Conservation (phyloP, 176 grass and related monocot species). For the Saccharum officinarum region DNA sequence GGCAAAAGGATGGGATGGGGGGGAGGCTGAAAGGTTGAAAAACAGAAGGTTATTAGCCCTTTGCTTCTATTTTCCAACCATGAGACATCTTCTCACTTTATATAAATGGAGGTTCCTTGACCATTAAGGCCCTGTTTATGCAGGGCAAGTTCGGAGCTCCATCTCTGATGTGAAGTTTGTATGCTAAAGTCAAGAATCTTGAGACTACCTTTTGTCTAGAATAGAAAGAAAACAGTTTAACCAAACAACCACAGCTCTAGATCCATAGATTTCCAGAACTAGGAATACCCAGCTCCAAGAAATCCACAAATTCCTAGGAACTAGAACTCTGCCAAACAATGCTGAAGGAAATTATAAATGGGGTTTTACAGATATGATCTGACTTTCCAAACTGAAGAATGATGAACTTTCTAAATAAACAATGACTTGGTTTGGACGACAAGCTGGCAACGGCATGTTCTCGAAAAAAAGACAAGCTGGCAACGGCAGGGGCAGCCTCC, state of each 20-base stretch:
- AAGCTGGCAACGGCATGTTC: no score
- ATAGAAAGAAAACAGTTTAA: neutral
- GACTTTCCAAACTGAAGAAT: neutral
- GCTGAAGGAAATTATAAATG: neutral
- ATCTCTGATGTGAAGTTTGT: neutral
- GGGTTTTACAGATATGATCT: neutral
- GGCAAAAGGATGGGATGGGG: no score
- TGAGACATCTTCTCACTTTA: neutral
- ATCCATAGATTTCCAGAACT: neutral
- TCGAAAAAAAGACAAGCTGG: no score
- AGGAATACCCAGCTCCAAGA: neutral
- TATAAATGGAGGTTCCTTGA: neutral
- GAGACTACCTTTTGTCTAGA: neutral
- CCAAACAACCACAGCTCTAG: neutral
- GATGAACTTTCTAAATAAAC: neutral
- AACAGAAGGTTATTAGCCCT: neutral
- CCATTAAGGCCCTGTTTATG: neutral
- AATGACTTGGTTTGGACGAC: neutral
- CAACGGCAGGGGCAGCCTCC: neutral
- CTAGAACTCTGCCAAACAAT: neutral
- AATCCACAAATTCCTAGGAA: neutral
- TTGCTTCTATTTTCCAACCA: neutral
- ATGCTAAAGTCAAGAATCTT: neutral
- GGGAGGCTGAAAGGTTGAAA: neutral
- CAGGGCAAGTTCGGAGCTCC: neutral